These are phyloP conservation scores for Trichophyton schoenleinii DNA, from an alignment of 2,329 filamentous ascomycete species.

Conservation along the genomic window DNA sequence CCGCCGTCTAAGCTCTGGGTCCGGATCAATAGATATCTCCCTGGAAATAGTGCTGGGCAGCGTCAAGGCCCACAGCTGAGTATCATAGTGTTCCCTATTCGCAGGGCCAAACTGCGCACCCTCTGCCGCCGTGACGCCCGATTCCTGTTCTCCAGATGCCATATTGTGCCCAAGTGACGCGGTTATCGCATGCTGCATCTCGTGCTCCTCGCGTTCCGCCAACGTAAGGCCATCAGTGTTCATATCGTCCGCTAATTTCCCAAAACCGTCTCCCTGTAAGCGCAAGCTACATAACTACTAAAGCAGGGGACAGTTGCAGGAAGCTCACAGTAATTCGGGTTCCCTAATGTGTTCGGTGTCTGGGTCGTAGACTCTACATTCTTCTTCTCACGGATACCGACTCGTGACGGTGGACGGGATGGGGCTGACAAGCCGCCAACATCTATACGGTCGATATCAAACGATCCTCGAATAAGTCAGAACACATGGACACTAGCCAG, in stretches of 20 bases:
- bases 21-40: constrained; percentile 44
- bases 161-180: constrained; percentile 32
- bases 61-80: constrained; percentile 44
- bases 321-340: background rate
- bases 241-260: background rate
- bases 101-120: constrained; percentile 41
- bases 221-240: constrained; percentile 19
- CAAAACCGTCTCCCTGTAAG: background rate
- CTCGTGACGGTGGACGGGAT: constrained; percentile 37
- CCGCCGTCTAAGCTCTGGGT: constrained; percentile 39
- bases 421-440: constrained; percentile 25
- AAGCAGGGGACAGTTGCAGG: background rate
- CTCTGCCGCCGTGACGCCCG: constrained; percentile 36
- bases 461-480: constrained; percentile 9
- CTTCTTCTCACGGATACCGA: constrained; percentile 20
- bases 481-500: background rate
- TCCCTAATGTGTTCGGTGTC: background rate
- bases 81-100: constrained; percentile 42
- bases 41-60: constrained; percentile 33
- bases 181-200: constrained; percentile 35
- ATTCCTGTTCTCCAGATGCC: constrained; percentile 35
- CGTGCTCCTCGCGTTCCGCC: constrained; percentile 33
- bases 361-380: background rate
- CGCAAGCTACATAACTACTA: background rate
- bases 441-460: constrained; percentile 16